Base-by-base conservation (phyloP, 768 basidiomycete species). In the Trichaptum fuscoviolaceum region DNA sequence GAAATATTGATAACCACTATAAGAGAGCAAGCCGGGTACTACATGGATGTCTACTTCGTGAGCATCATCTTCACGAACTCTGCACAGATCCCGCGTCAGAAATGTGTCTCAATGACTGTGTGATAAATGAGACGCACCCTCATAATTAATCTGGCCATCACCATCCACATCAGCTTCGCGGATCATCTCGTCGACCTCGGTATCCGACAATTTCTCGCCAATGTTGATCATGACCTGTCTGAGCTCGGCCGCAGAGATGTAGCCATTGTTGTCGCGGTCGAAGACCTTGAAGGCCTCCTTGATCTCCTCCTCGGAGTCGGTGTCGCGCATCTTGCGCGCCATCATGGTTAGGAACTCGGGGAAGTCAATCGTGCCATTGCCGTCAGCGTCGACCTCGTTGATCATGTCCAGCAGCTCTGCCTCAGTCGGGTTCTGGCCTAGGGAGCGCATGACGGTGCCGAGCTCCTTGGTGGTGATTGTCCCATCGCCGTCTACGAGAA, bases 201-300 rank as follows among this genome's bases (percentile, higher is more conserved):
- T 82, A 69, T 95, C 93, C 15, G 91, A 84, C 66, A 95, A 81
- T 77, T 94, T 95, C 83, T 96, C 94, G 66, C 92, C 91, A 66
- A 97, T 83, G 75, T 87, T 93, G 69, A 85, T 90, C 96, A 98
- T 96, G 71, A 97, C 93, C 71, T 91, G 89, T 74, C 89, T 84
- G 76, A 97, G 78, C 82, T 98, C 96, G 1, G 88, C 87, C 5
- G 91, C 87, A 36, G 84, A 89, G 78, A 98, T 97, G 73, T 83
- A 91, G 20, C 95, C 96, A 72, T 94, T 95, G 15, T 92, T 92
- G 73, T 98, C 93, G 85, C 93, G 95, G 79, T 98, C 96, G 73
- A 97, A 97, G 65, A 95, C 93, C 78, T 91, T 92, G 87, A 99
- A 99, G 26, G 96, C 96, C 82, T 96, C 93, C 76, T 87, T 88